These are phyloP conservation scores for Wickerhamomyces rabaulensis DNA, from an alignment of 805 yeast species.

Conservation along the genomic window DNA sequence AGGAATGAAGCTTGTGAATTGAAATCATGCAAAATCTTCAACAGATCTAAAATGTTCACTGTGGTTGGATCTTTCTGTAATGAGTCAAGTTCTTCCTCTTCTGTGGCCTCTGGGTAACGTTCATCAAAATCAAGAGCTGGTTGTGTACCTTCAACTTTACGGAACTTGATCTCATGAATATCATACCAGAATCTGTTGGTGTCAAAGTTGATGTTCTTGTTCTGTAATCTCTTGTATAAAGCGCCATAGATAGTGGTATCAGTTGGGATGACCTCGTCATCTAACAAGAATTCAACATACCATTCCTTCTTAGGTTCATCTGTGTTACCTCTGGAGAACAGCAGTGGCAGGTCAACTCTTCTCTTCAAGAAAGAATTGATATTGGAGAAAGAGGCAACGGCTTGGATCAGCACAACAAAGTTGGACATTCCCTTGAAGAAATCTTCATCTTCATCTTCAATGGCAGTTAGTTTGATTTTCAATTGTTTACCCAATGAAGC, in stretches of 20 bases:
- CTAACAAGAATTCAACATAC: constrained; percentile 51
- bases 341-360: constrained; percentile 26
- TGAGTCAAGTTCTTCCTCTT: constrained; percentile 23
- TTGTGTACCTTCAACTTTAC: constrained; percentile 28
- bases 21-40: constrained; percentile 41
- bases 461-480: constrained; percentile 46
- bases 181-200: constrained; percentile 52
- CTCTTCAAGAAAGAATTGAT: constrained; percentile 39
- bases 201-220: constrained; percentile 34
- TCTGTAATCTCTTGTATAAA: constrained; percentile 45
- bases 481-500: constrained; percentile 69
- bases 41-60: constrained; percentile 37
- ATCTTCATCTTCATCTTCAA: constrained; percentile 24
- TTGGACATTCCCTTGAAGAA: constrained; percentile 22
- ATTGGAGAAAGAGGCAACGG: constrained; percentile 44
- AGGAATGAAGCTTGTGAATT: constrained; percentile 36
- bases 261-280: constrained; percentile 53
- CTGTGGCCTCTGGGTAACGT: constrained; percentile 24
- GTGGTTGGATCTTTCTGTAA: constrained; percentile 26
- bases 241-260: constrained; percentile 78
- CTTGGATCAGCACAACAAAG: constrained; percentile 40
- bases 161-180: constrained; percentile 47
- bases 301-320: constrained; percentile 13
- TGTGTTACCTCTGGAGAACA: constrained; percentile 12
- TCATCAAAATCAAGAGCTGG: constrained; percentile 21